Base-by-base conservation (phyloP, 2,329 filamentous ascomycete species). In the Bretziella fagacearum region DNA sequence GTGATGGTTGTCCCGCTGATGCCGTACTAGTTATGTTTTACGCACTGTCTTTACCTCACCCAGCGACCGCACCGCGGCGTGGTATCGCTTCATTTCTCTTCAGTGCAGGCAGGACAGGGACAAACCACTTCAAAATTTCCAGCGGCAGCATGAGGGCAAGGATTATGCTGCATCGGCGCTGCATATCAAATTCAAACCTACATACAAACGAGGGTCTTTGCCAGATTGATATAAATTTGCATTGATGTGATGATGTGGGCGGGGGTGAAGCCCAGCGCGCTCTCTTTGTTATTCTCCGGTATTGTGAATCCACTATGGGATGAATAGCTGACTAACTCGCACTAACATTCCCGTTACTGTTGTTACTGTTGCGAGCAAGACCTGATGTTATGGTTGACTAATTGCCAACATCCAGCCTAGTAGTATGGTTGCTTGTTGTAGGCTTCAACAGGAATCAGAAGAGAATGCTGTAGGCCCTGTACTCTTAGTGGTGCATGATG, bases 41-140 rank as follows among this genome's bases (percentile, higher is more conserved):
- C n/a, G 15, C 42, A 44, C 42, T 44, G 42, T 44, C 4, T 20
- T 18, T 13, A 32, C 27, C 17, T 32, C n/a, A 22, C 17, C n/a
- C 7, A 25, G 44, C 30, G 33, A 27, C 22, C 33, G 37, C 44
- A 36, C 32, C 15, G 17, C 2, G 32, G 35, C 33, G 42, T 35
- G 30, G 30, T 27, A 25, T 43, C 15, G 29, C 23, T 27, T 33
- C 46, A 48, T 41, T 48, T 44, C 41, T 44, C 41, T 44, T 44
- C 41, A 22, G 41, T 44, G 41, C 41, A 29, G 13, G 41, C 41
- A 29, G 13, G 25, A 27, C 41, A 44, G 41, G 39, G 29, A 48
- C 37, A 37, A 39, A 40, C 46, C 44, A 46, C 35, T 43, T 18
- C 29, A 48, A 27, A 37, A 17, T 48, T 43, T 43, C 46, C 39